Evolutionary conservation across 352 stramenopile genomes (phyloP).

Genomic region (Globisporangium sylvaticum): DNA sequence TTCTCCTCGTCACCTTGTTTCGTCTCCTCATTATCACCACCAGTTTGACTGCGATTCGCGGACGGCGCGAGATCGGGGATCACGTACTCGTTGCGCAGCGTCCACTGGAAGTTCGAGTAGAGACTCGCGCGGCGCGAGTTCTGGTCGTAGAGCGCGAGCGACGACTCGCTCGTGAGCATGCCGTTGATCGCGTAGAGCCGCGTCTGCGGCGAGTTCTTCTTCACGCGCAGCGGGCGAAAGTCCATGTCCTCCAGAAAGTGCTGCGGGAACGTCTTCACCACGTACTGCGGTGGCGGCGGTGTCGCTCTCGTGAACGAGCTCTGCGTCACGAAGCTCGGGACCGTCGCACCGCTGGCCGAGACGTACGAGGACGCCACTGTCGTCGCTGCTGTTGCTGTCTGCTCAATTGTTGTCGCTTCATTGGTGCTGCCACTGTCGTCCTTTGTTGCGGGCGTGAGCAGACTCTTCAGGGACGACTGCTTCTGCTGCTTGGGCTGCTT

Average conservation of each 20-base stretch:
- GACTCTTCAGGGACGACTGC: slow-evolving; percentile 10
- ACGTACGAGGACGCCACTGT: slow-evolving; percentile 14
- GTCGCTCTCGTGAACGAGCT: background rate
- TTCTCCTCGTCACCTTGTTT: background rate
- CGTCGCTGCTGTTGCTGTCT: background rate
- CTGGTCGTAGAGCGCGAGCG: slow-evolving; percentile 65
- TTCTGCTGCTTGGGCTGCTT: slow-evolving; percentile 18
- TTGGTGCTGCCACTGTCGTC: background rate
- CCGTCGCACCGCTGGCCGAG: slow-evolving; percentile 9
- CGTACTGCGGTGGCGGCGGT: slow-evolving; percentile 27
- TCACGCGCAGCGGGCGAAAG: slow-evolving; percentile 82
- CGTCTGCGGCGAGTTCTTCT: slow-evolving; percentile 62
- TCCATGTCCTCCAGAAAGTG: slow-evolving; percentile 84
- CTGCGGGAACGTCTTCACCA: slow-evolving; percentile 82
- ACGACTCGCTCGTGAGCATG: slow-evolving; percentile 62
- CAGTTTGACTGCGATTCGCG: background rate
- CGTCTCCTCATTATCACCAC: background rate
- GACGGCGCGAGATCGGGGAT: slow-evolving; percentile 46
- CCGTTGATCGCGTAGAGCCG: slow-evolving; percentile 77
- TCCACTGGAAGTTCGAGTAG: slow-evolving; percentile 84
- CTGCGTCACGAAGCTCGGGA: slow-evolving; percentile 5
- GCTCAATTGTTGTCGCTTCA: background rate
- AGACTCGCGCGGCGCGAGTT: slow-evolving; percentile 43
- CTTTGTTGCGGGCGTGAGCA: background rate
- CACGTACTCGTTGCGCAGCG: slow-evolving; percentile 57